Evolutionary conservation across 225 moss, liverwort and hornwort genomes (phyloP).

Genomic region (Straminergon stramineum): DNA sequence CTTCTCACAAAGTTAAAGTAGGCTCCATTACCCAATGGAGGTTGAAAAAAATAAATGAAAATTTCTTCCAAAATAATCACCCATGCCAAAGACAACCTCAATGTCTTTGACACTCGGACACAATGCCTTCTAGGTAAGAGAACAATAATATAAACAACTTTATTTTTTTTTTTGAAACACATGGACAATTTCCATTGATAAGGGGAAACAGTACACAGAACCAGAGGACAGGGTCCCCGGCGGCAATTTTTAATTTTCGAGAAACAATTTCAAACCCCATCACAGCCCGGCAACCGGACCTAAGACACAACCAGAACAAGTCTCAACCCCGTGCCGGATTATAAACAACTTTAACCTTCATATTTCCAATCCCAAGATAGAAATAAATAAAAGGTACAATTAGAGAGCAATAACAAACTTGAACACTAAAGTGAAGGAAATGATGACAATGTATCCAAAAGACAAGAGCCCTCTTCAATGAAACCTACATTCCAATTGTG

Average conservation of each 20-base stretch:
- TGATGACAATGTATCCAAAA: neutral
- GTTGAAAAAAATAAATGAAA: neutral
- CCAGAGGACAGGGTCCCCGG: no score
- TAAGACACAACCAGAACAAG: no score
- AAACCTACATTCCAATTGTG: neutral
- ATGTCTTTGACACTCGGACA: neutral
- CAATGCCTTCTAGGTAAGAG: neutral
- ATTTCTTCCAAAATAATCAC: accelerated
- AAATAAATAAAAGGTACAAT: neutral
- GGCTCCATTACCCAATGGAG: accelerated
- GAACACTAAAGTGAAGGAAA: accelerated
- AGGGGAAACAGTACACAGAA: no score
- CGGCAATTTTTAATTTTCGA: no score
- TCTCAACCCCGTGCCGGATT: no score
- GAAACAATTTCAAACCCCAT: no score
- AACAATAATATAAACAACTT: no score
- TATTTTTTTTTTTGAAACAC: no score
- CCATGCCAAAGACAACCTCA: neutral
- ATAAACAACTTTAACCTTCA: neutral
- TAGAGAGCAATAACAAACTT: neutral
- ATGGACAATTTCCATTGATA: no score
- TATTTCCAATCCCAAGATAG: neutral
- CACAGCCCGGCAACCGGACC: no score
- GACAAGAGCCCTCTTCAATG: neutral
- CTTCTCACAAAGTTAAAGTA: neutral